A percentile compares a stretch with the other conserved stretches of the same genome.
Conservation (phyloP, 129 eudicot species). For the Ambrosia artemisiifolia region DNA sequence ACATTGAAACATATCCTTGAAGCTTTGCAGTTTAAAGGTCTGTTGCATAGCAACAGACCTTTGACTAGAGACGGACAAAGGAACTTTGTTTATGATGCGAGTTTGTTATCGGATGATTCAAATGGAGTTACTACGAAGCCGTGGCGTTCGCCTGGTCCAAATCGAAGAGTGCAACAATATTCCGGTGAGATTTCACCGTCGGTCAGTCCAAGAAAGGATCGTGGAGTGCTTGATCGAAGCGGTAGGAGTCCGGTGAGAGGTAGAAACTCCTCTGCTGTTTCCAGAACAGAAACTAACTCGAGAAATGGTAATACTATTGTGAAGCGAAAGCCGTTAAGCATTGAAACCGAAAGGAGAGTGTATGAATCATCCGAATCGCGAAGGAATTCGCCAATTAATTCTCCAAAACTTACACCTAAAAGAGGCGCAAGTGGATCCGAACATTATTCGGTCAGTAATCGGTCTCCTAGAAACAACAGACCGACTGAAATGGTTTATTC, state of each 20-base stretch:
- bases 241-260: slow-evolving; percentile 47
- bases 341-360: slow-evolving; percentile 51
- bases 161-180: slow-evolving; percentile 24
- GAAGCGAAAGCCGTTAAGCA: slow-evolving; percentile 48
- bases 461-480: slow-evolving; percentile 54
- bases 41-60: slow-evolving; percentile 28
- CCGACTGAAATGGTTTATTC: slow-evolving; percentile 28
- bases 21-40: slow-evolving; percentile 41
- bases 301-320: slow-evolving; percentile 46
- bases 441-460: slow-evolving; percentile 29
- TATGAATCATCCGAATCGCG: slow-evolving; percentile 41
- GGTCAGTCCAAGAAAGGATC: slow-evolving; percentile 51
- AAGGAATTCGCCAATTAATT: slow-evolving; percentile 52
- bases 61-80: slow-evolving; percentile 20
- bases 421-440: slow-evolving; percentile 37
- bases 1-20: slow-evolving; percentile 36
- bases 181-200: slow-evolving; percentile 39
- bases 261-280: slow-evolving; percentile 31
- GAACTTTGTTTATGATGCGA: slow-evolving; percentile 52
- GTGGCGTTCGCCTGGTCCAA: slow-evolving; percentile 26
- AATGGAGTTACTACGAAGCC: slow-evolving; percentile 53
- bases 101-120: slow-evolving; percentile 40
- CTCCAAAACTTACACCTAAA: slow-evolving; percentile 55
- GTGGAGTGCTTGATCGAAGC: slow-evolving; percentile 39
- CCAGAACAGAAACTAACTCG: slow-evolving; percentile 34